These are phyloP conservation scores for Trichoderma atroviride DNA, from an alignment of 2,329 filamentous ascomycete genomes.

Conservation along the genomic window DNA sequence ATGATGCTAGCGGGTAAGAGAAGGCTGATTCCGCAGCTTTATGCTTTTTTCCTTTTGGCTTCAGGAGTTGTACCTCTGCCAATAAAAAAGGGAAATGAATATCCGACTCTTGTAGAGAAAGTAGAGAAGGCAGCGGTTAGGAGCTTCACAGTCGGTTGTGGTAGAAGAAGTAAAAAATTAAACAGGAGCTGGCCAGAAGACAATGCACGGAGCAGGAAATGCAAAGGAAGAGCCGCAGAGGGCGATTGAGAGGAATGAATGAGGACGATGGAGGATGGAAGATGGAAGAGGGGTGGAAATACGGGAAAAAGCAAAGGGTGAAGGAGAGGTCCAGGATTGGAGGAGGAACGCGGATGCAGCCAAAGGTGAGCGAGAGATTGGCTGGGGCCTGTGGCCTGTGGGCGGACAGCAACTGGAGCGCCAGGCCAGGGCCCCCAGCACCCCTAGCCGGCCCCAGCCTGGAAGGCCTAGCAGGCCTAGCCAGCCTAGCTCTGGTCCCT, in stretches of 20 bases:
- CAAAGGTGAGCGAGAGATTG: not conserved
- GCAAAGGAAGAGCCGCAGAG: constrained; percentile 11
- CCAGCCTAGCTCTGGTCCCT: constrained; percentile 16
- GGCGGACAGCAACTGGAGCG: not conserved
- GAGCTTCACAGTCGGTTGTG: not conserved
- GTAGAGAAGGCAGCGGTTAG: not conserved
- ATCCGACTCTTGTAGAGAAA: constrained; percentile 7
- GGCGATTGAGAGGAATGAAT: constrained; percentile 25
- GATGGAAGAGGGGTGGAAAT: constrained; percentile 20
- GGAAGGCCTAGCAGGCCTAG: not conserved
- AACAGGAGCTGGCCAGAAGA: constrained; percentile 25
- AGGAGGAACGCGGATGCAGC: constrained; percentile 20
- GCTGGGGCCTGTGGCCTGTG: too few relatives aligned
- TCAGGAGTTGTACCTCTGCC: constrained; percentile 12
- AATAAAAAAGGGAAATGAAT: constrained; percentile 6
- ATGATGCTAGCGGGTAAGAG: constrained; percentile 20
- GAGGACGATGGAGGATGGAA: constrained; percentile 20
- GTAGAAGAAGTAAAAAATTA: not conserved
- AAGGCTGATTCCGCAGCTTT: constrained; percentile 20
- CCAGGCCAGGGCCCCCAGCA: not conserved
- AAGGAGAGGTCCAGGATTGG: constrained; percentile 22
- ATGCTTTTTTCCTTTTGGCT: constrained; percentile 3
- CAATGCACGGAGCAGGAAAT: constrained; percentile 21
- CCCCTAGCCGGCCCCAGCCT: not conserved
- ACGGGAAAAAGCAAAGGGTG: constrained; percentile 18